Base-by-base conservation (phyloP, 345 rosid genomes). In the Eucalyptus regnans region DNA sequence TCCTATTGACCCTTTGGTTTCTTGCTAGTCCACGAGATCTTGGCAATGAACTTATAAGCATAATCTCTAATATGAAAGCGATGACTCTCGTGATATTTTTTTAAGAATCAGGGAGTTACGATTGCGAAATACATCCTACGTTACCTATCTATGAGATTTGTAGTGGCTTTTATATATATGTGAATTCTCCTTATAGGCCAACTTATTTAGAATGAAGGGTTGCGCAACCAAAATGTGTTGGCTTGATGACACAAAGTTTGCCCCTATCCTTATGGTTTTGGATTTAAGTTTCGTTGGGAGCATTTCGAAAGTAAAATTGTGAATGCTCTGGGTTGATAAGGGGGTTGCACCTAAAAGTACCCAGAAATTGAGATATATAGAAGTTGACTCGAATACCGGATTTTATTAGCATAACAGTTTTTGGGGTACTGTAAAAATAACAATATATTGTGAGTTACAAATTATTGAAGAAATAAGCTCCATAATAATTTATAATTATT, bases 351-450 rank as follows among this genome's bases (percentile, higher is more conserved):
- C 31, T 64, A 29, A 64, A 13, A 64, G 8, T 29, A 1, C 5
- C 71, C 0, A 15, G 0, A 29, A n/a, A 18, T n/a, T 15, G 17
- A n/a, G 33, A 64, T 64, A 12, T 27, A 4, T 4, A n/a, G 6
- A 62, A 62, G 5, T 29, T 29, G 33, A 25, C 9, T 29, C 0
- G 0, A 50, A 51, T 1, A 51, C 8, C 3, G 0, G 0, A 51
- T 51, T 51, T 51, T 51, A 51, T 0, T 51, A 51, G 0, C 1
- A 51, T 51, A 2, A 50, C 3, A 16, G 0, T 51, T 0, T 51
- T 16, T 51, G 1, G 0, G 20, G 3, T 51, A 51, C 0, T 51
- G 0, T 16, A 51, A 33, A 33, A 51, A 51, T 51, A 51, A 51
- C 4, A 51, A 51, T 51, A 0, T 51, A 16, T 51, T 16, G 4